Evolutionary conservation across 441 rosid species (phyloP), one percentile per base, ranked within the genome.

Genomic region (Arabidopsis hybrid): DNA sequence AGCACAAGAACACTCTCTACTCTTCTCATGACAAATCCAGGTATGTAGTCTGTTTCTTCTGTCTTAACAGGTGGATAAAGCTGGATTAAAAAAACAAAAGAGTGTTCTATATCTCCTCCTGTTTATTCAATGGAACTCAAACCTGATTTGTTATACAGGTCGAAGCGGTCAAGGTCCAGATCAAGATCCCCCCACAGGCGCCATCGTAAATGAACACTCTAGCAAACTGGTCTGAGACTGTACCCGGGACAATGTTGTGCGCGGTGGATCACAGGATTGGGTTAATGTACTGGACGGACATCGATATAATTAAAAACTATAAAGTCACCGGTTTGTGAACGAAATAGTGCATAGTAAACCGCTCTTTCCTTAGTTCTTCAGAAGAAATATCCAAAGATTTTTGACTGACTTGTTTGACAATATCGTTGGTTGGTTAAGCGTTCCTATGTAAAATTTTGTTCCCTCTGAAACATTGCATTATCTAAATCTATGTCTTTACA

Each of bases 1-100:
- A 90, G 86, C 90, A 86, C 95, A 93, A 95, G 88, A 90, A 93
- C 78, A 90, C 90, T 84, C 95, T 91, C 88, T 88, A 91, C 85
- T 89, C 97, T 87, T 93, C 99, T 91, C 87, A 87, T 88, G 95
- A 89, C 79, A 81, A 65, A 34, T 71, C 84, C 78, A 88, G 91
- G 97, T 90, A 87, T 79, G 77, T 58, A 77, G 31, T 83, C 74
- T 18, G 31, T 80, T 76, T 67, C 70, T 71, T 76, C 2, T 85
- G 74, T 85, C 80, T 75, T 79, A 67, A 72, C 89, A 91, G 97
- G 98, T 91, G 97, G 85, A 82, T 31, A 38, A 51, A 81, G 73
- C 74, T 43, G 43, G 52, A 65, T 65, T 59, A 9, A 17, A 18
- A 18, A 7, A 35, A 32, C 1, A 7, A 18, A 9, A 50, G 55